A percentile compares a stretch with the other conserved stretches of the same genome.
Conservation (phyloP, 768 basidiomycete species). For the Termitomyces sp. region DNA sequence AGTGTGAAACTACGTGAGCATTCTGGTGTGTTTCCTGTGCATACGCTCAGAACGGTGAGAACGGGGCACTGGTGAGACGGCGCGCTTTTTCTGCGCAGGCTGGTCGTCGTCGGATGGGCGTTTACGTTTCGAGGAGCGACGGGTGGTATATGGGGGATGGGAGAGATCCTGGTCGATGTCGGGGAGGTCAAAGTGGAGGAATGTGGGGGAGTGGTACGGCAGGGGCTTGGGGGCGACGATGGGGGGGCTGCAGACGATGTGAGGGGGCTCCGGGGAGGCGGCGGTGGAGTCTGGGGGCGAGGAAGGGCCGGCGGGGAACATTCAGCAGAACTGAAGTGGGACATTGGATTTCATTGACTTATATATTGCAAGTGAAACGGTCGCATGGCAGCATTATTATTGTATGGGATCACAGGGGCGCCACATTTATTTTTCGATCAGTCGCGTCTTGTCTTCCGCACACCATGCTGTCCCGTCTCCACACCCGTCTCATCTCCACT, state of each 20-base stretch:
- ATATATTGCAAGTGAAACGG: constrained; percentile 28
- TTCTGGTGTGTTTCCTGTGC: constrained; percentile 14
- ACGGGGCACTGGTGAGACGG: not conserved
- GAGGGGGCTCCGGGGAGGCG: constrained; percentile 29
- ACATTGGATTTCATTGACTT: constrained; percentile 20
- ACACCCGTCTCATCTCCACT: constrained; percentile 10
- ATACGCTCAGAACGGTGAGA: constrained; percentile 8
- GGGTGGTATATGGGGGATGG: constrained; percentile 55
- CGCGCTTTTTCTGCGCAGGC: constrained; percentile 17
- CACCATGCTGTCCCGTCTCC: constrained; percentile 12
- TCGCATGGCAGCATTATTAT: constrained; percentile 14
- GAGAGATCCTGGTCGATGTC: constrained; percentile 71
- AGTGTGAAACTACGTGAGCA: constrained; percentile 9
- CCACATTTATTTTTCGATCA: constrained; percentile 17
- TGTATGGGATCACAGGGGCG: constrained; percentile 13
- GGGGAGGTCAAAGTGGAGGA: constrained; percentile 65
- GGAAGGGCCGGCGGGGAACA: not conserved
- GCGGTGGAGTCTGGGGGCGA: constrained; percentile 27
- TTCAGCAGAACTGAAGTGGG: constrained; percentile 13
- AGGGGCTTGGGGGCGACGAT: constrained; percentile 66
- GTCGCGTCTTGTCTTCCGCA: constrained; percentile 3
- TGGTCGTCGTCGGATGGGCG: constrained; percentile 28
- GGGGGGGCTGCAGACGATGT: constrained; percentile 62
- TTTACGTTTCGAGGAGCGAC: constrained; percentile 46
- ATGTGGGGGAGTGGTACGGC: constrained; percentile 66